Evolutionary conservation across 495 filamentous ascomycete species (phyloP).

Genomic region (Podospora conica): DNA sequence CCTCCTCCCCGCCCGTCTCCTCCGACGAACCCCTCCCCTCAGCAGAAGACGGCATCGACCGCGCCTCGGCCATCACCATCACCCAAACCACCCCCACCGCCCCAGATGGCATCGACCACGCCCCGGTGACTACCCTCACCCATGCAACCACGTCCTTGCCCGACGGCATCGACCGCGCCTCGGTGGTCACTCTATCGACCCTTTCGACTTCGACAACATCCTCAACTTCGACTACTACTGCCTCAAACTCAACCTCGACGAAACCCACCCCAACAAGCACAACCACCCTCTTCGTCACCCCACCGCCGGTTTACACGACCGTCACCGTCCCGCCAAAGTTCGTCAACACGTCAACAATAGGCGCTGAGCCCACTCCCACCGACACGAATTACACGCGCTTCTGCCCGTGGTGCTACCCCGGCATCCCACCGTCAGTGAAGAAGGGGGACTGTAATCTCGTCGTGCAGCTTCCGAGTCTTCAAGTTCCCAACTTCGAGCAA

Average conservation of each 20-base stretch:
- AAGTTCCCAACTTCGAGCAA: too few species aligned
- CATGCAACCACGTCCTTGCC: background rate
- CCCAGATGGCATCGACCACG: background rate
- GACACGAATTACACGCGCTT: background rate
- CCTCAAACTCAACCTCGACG: background rate
- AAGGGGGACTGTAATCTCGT: background rate
- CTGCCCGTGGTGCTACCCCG: background rate
- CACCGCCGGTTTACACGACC: background rate
- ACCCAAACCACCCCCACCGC: background rate
- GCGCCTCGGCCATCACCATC: background rate
- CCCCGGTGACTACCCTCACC: background rate
- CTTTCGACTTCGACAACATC: background rate
- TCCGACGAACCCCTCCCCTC: background rate
- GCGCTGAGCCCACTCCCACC: background rate
- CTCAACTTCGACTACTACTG: too few species aligned
- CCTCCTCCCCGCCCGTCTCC: too few species aligned
- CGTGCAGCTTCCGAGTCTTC: background rate
- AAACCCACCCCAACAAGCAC: background rate
- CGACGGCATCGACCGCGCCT: background rate
- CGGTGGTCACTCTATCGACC: background rate
- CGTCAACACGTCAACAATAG: background rate
- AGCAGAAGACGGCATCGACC: background rate
- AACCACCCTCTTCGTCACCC: background rate
- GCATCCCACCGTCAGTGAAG: background rate
- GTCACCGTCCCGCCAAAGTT: background rate